phyloP scores from a whole-genome alignment of 768 basidiomycete species.

The Hypholoma sublateritium region DNA sequence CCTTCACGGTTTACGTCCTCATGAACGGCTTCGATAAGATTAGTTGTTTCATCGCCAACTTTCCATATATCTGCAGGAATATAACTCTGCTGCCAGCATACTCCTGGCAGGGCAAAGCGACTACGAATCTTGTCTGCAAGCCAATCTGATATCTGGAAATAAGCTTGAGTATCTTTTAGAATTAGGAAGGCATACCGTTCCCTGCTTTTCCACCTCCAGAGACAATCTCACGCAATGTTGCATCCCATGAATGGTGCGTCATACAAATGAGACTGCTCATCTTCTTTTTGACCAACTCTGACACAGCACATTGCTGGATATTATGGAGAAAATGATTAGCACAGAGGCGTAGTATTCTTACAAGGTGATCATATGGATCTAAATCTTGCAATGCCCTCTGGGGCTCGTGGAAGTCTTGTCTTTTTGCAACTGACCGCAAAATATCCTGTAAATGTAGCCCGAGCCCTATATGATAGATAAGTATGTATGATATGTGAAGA shows the following conservation, averaged over 20 bases:
- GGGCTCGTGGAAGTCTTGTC: slow-evolving; percentile 23
- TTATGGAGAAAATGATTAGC: slow-evolving; percentile 21
- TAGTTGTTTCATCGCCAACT: slow-evolving; percentile 20
- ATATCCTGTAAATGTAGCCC: slow-evolving; percentile 16
- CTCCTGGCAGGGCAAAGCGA: slow-evolving; percentile 24
- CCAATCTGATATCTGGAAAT: slow-evolving; percentile 20
- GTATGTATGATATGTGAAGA: neutral
- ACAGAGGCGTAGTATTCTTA: slow-evolving; percentile 20
- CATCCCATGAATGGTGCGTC: slow-evolving; percentile 19
- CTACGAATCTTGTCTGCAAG: slow-evolving; percentile 20
- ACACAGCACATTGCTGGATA: slow-evolving; percentile 15
- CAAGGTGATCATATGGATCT: slow-evolving; percentile 23
- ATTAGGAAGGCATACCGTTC: slow-evolving; percentile 8
- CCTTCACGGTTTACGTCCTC: slow-evolving; percentile 27
- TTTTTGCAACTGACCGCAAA: slow-evolving; percentile 11
- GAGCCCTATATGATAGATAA: slow-evolving; percentile 11
- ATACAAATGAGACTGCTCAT: slow-evolving; percentile 27
- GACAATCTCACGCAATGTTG: slow-evolving; percentile 14
- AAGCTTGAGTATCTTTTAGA: neutral
- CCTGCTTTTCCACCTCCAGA: slow-evolving; percentile 21
- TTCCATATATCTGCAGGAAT: slow-evolving; percentile 25
- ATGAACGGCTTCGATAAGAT: slow-evolving; percentile 26
- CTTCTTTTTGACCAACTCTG: slow-evolving; percentile 11
- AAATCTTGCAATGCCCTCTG: slow-evolving; percentile 15
- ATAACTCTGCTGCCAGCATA: slow-evolving; percentile 30